Evolutionary conservation across 108 stramenopile genomes (phyloP), one percentile per base, ranked within the genome.

Genomic region (Phaeodactylum tricornutum): DNA sequence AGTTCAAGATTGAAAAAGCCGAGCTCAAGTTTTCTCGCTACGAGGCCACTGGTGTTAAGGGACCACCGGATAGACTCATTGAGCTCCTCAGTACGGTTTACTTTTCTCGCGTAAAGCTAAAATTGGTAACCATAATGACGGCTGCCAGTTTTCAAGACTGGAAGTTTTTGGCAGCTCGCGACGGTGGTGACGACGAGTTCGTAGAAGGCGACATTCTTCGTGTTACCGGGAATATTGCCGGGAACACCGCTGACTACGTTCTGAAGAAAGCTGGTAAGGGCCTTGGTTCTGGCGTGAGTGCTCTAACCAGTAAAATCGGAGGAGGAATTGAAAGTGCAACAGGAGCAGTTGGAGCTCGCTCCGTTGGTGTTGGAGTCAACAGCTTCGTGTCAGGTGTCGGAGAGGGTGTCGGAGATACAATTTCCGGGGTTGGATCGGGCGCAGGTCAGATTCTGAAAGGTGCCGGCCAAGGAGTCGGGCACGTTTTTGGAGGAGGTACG

Each of bases 71-170:
- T 54, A 62, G 81, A 21, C 38, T 92, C n/a, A 53, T 78, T n/a
- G 81, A 87, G 48, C 52, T 71, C 3, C 38, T 92, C 27, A 64
- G 53, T 29, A 77, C 86, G 6, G 84, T 84, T 0, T 92, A 92
- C 43, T 50, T 75, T 31, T 59, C 78, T 0, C 61, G 77, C 35
- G 76, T 88, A 51, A 92, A 92, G 55, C 68, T 75, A 15, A 85
- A 92, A 59, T 38, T 87, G 51, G 62, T 87, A 17, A 61, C 75
- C 14, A 47, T 92, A 3, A 58, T 92, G 57, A 69, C 76, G 9
- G 72, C 91, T 1, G 75, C 81, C n/a, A 88, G 74, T 52, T 53
- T 92, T 28, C 74, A 92, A 39, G 86, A 92, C 38, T 92, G 91
- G 91, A 79, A 75, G 47, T 67, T 55, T 51, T 72, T 92, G 17